Evolutionary conservation across 495 filamentous ascomycete species (phyloP).

Genomic region (Lepidopterella palustris): DNA sequence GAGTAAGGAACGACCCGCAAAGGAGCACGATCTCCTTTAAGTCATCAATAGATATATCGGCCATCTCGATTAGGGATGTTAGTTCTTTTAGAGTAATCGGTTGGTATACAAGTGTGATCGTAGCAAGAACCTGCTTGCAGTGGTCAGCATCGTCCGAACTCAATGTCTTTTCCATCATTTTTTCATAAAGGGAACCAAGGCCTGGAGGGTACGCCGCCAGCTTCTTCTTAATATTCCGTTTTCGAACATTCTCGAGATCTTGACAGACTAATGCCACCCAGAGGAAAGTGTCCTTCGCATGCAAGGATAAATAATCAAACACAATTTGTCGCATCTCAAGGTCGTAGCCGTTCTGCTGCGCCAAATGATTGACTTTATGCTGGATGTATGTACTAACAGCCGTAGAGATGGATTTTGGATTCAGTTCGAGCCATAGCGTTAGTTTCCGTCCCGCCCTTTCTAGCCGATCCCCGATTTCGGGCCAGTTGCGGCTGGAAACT

Average conservation of each 20-base stretch:
- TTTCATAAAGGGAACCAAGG: slow-evolving; percentile 29
- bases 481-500: slow-evolving; percentile 34
- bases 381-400: slow-evolving; percentile 30
- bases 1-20: slow-evolving; percentile 6
- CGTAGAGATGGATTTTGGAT: slow-evolving; percentile 23
- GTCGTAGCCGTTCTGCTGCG: slow-evolving; percentile 21
- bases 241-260: slow-evolving; percentile 11
- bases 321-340: slow-evolving; percentile 14
- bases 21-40: slow-evolving; percentile 7
- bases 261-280: slow-evolving; percentile 34
- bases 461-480: slow-evolving; percentile 32
- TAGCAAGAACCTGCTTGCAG: not conserved
- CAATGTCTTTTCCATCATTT: slow-evolving; percentile 31
- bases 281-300: slow-evolving; percentile 32
- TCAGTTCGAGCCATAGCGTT: slow-evolving; percentile 33
- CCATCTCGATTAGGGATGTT: not conserved
- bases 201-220: slow-evolving; percentile 25
- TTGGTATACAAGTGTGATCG: not conserved
- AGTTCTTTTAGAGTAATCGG: not conserved
- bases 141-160: slow-evolving; percentile 29
- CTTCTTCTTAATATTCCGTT: not conserved
- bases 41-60: slow-evolving; percentile 6
- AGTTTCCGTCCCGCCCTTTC: slow-evolving; percentile 6
- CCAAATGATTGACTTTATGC: slow-evolving; percentile 25
- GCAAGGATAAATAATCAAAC: slow-evolving; percentile 8